Evolutionary conservation across 1,284 basidiomycete genomes (phyloP), one percentile per base, ranked within the genome.

Genomic region (Tylopilus orsonianus): DNA sequence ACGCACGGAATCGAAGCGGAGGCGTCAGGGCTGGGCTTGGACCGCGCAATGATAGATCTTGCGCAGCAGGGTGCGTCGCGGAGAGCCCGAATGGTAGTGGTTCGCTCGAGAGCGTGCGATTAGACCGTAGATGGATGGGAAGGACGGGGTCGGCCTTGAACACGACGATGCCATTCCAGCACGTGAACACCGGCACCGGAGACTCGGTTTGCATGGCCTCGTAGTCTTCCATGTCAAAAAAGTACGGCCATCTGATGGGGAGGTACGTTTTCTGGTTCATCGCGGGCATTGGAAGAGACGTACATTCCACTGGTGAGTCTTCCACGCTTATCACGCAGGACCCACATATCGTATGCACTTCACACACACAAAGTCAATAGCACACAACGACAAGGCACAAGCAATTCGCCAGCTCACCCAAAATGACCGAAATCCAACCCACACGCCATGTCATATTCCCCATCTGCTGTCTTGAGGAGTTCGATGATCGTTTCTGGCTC

Each of bases 131-230:
- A 32, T 61, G 51, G 16, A 70, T 54, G 4, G 69, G 72, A 30
- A 76, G 61, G 49, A 79, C 61, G 24, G 77, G 75, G 38, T 72
- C 73, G 0, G 79, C 71, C 16, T 62, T 56, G 56, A 82, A 76
- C 0, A 71, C 75, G 35, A 75, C 72, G 47, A 79, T 76, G 22
- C 81, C 81, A 60, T 83, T 83, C 81, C 81, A 82, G 64, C 80
- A 83, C 0, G 75, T 60, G 42, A 77, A 74, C 5, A 80, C 79
- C 8, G 73, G 71, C n/a, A 77, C 73, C 1, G 75, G 73, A 29
- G 70, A 64, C 26, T 73, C 73, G 24, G 51, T 48, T 46, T 64
- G 62, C 49, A 75, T 66, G n/a, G 72, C 62, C 53, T 60, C 42
- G 60, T 61, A 53, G 54, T 60, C 57, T 56, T 61, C 36, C 48